Evolutionary conservation across 768 basidiomycete species (phyloP).

Genomic region (Rhizopogon salebrosus): DNA sequence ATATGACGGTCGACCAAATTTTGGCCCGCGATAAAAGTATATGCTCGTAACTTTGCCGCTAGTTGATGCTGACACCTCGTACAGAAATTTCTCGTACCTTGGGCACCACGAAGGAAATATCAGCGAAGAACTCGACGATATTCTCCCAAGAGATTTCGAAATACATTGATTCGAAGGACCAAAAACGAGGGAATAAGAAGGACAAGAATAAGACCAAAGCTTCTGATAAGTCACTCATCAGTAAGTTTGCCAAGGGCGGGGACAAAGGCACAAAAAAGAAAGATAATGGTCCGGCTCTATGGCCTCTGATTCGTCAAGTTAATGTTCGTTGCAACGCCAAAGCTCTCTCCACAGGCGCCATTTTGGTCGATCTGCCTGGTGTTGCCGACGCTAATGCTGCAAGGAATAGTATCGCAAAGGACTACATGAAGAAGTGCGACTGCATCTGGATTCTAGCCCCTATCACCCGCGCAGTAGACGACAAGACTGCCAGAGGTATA

Average conservation of each 20-base stretch:
- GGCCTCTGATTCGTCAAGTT: slow-evolving; percentile 62
- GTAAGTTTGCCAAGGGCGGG: slow-evolving; percentile 23
- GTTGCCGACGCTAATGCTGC: slow-evolving; percentile 65
- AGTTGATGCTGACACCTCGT: background rate
- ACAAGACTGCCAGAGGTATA: slow-evolving; percentile 55
- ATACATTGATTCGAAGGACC: slow-evolving; percentile 62
- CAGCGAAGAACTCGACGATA: slow-evolving; percentile 42
- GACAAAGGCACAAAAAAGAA: slow-evolving; percentile 21
- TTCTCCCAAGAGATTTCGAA: slow-evolving; percentile 54
- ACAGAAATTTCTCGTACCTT: slow-evolving; percentile 42
- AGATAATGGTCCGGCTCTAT: slow-evolving; percentile 40
- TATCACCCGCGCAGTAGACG: slow-evolving; percentile 59
- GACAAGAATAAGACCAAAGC: slow-evolving; percentile 23
- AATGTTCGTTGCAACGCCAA: slow-evolving; percentile 49
- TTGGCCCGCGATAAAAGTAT: slow-evolving; percentile 42
- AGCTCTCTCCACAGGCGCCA: slow-evolving; percentile 53
- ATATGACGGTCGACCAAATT: slow-evolving; percentile 48
- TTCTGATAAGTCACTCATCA: background rate
- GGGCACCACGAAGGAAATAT: slow-evolving; percentile 49
- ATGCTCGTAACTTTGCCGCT: slow-evolving; percentile 7
- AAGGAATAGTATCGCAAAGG: slow-evolving; percentile 55
- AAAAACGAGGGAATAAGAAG: slow-evolving; percentile 41
- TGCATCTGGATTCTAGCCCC: slow-evolving; percentile 67
- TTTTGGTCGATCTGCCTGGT: slow-evolving; percentile 64
- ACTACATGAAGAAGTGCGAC: slow-evolving; percentile 62